These are phyloP conservation scores for Cyclotella cryptica DNA, from an alignment of 108 stramenopile genomes.

Conservation along the genomic window DNA sequence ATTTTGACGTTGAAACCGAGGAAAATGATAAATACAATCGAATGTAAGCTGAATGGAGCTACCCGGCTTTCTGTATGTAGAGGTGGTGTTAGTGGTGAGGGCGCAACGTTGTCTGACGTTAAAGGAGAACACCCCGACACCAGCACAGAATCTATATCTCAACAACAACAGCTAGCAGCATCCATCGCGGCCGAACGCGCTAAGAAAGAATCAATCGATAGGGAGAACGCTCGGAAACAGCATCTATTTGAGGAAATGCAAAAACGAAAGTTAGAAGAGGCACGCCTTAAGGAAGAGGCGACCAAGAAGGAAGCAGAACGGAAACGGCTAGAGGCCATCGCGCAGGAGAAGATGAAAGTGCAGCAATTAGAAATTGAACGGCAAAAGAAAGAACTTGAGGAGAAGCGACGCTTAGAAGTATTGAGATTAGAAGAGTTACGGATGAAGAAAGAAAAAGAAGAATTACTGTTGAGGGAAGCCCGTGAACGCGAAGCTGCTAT, in stretches of 20 bases:
- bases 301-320: conserved; percentile 29
- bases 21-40: conserved; percentile 89
- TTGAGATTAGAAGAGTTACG: conserved; percentile 20
- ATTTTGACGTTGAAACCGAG: conserved; percentile 68
- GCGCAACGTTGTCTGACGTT: conserved; percentile 50
- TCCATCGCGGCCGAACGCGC: conserved; percentile 28
- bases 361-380: conserved; percentile 36
- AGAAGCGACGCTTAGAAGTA: conserved; percentile 7
- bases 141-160: background rate
- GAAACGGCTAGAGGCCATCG: conserved; percentile 5
- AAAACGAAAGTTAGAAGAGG: conserved; percentile 26
- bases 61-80: conserved; percentile 86
- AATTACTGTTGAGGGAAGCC: conserved; percentile 2
- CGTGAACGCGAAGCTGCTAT: conserved; percentile 30
- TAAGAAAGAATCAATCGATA: conserved; percentile 23
- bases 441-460: conserved; percentile 19
- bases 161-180: conserved; percentile 4
- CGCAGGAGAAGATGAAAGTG: conserved; percentile 10
- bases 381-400: conserved; percentile 3
- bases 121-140: background rate
- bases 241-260: conserved; percentile 19
- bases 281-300: conserved; percentile 21
- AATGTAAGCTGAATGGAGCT: conserved; percentile 79
- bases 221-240: conserved; percentile 7
- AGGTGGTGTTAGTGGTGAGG: conserved; percentile 82